A percentile compares a stretch with the other conserved stretches of the same genome.
Evolutionary conservation across 2,329 filamentous ascomycete species (phyloP).

Genomic region (Colletotrichum limetticola): DNA sequence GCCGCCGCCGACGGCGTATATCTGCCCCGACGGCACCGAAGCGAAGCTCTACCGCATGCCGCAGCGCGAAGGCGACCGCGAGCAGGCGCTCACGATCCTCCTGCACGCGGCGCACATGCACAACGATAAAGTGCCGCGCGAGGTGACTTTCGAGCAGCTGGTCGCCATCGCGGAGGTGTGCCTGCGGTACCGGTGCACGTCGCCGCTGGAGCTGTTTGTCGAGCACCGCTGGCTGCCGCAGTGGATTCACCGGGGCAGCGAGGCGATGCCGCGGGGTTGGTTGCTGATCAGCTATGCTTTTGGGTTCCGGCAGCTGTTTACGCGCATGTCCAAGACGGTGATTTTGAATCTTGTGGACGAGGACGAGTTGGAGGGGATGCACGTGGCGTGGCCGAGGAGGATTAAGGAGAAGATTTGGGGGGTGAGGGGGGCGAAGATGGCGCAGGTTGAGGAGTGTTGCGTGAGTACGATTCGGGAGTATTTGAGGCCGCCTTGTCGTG

Average conservation of each 20-base stretch:
- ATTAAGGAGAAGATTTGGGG: constrained; percentile 61
- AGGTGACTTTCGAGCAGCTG: constrained; percentile 59
- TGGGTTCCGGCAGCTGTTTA: constrained; percentile 59
- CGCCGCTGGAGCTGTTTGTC: constrained; percentile 60
- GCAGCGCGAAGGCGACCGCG: constrained; percentile 56
- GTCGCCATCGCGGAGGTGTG: constrained; percentile 63
- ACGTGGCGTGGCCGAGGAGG: constrained; percentile 54
- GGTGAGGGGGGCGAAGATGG: constrained; percentile 59
- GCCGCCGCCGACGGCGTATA: constrained; percentile 46
- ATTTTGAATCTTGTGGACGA: constrained; percentile 58
- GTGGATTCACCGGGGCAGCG: constrained; percentile 59
- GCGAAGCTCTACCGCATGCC: constrained; percentile 64
- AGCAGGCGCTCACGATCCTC: constrained; percentile 55
- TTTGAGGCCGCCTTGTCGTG: constrained; percentile 39
- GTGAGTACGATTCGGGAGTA: constrained; percentile 57
- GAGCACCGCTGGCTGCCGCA: constrained; percentile 63
- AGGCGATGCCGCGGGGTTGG: constrained; percentile 61
- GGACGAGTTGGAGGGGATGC: constrained; percentile 52
- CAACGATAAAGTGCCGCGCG: constrained; percentile 55
- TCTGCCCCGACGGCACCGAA: constrained; percentile 55
- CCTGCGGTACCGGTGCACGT: constrained; percentile 61
- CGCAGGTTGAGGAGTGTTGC: constrained; percentile 60
- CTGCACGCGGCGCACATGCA: constrained; percentile 64
- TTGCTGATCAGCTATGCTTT: constrained; percentile 65
- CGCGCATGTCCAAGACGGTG: constrained; percentile 59